Evolutionary conservation across 345 rosid species (phyloP).

Genomic region (Salix suchowensis): DNA sequence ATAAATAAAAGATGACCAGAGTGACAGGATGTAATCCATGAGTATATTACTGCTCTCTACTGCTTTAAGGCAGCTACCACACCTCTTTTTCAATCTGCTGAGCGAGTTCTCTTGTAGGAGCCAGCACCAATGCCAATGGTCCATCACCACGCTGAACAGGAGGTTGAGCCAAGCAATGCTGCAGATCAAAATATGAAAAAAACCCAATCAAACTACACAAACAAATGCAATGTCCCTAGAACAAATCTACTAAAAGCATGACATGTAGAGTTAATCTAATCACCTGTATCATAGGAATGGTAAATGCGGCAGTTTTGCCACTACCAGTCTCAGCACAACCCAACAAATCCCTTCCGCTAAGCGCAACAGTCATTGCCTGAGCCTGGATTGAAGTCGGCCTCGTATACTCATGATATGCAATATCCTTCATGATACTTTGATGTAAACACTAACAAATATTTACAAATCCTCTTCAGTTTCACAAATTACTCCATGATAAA

Average conservation of each 20-base stretch:
- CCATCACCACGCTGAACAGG: constrained; percentile 32
- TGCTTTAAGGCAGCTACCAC: not conserved
- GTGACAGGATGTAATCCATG: not conserved
- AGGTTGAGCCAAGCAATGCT: constrained; percentile 41
- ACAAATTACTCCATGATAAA: not conserved
- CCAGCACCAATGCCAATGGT: constrained; percentile 40
- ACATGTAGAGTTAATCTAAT: not conserved
- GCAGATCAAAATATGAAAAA: constrained; percentile 1
- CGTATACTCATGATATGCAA: constrained; percentile 27
- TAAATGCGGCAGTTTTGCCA: constrained; percentile 43
- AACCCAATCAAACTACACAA: not conserved
- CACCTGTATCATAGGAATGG: constrained; percentile 44
- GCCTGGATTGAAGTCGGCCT: constrained; percentile 40
- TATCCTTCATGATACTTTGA: constrained; percentile 33
- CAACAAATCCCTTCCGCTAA: constrained; percentile 37
- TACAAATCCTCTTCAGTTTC: not conserved
- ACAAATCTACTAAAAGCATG: not conserved
- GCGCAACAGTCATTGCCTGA: constrained; percentile 38
- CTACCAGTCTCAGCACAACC: constrained; percentile 46
- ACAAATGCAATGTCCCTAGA: not conserved
- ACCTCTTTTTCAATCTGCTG: constrained; percentile 45
- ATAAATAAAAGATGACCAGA: not conserved
- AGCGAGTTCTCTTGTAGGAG: constrained; percentile 43
- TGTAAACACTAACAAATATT: constrained; percentile 27
- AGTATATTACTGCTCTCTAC: not conserved